These are phyloP conservation scores for Potentilla sterilis DNA, from an alignment of 306 rosid species.

Conservation along the genomic window DNA sequence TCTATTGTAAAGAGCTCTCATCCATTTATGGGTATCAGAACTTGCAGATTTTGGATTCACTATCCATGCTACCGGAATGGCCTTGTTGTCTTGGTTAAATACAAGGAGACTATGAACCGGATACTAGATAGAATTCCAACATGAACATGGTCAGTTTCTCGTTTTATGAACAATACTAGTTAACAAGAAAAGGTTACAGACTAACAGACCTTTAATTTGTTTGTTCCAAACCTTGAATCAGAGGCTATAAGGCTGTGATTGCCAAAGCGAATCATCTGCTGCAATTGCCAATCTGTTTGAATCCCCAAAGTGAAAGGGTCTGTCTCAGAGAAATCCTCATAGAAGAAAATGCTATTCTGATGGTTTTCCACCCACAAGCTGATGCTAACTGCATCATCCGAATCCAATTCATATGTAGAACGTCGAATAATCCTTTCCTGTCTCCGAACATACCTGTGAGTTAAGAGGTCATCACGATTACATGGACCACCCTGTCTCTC, in stretches of 20 bases:
- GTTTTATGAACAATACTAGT: constrained; percentile 16
- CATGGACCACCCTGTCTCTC: constrained; percentile 88
- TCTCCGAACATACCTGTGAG: constrained; percentile 76
- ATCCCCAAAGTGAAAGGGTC: constrained; percentile 74
- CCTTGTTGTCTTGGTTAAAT: constrained; percentile 85
- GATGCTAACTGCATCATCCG: constrained; percentile 71
- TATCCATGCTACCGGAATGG: constrained; percentile 94
- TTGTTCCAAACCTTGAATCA: constrained; percentile 87
- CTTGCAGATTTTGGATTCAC: constrained; percentile 63
- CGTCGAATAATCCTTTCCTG: constrained; percentile 89
- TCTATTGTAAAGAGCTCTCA: constrained; percentile 88
- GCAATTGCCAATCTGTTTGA: constrained; percentile 97
- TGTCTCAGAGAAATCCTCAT: constrained; percentile 75
- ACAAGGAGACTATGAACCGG: constrained; percentile 85
- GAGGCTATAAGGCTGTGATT: constrained; percentile 71
- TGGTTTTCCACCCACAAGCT: constrained; percentile 81
- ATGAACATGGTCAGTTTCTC: constrained; percentile 33
- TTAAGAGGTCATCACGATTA: constrained; percentile 91
- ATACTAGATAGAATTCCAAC: constrained; percentile 53
- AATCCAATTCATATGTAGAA: constrained; percentile 71
- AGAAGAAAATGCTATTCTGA: constrained; percentile 67
- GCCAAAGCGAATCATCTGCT: constrained; percentile 88
- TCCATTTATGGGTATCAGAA: constrained; percentile 76
- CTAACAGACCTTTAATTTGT: constrained; percentile 77
- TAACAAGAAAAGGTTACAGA: constrained; percentile 12